Percentiles rank a stretch among this genome's conserved stretches.
These are phyloP conservation scores for Hyphodiscus hymeniophilus DNA, from an alignment of 495 filamentous ascomycete genomes.

Conservation along the genomic window DNA sequence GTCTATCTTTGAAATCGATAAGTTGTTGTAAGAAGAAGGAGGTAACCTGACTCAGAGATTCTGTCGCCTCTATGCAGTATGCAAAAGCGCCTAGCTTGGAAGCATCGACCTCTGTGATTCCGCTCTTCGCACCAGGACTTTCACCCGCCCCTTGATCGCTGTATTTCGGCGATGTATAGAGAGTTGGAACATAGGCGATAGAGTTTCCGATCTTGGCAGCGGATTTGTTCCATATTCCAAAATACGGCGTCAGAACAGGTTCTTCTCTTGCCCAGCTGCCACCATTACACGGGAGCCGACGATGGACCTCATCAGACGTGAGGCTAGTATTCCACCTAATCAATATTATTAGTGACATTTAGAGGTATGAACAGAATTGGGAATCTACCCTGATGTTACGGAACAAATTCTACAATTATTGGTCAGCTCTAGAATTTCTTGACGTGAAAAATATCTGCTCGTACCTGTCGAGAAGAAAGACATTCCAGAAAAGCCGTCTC, in stretches of 20 bases:
- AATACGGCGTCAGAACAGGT: constrained; percentile 30
- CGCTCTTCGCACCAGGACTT: constrained; percentile 5
- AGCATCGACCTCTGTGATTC: constrained; percentile 21
- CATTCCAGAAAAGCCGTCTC: constrained; percentile 33
- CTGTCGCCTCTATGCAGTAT: constrained; percentile 36
- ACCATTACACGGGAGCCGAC: constrained; percentile 33
- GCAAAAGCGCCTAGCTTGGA: constrained; percentile 34
- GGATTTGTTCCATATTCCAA: constrained; percentile 34
- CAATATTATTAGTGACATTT: too few relatives aligned
- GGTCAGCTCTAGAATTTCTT: constrained; percentile 13
- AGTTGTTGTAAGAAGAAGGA: constrained; percentile 33
- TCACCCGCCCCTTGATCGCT: constrained; percentile 3
- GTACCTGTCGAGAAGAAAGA: constrained; percentile 32
- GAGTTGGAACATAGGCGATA: constrained; percentile 20
- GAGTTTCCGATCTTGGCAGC: constrained; percentile 29
- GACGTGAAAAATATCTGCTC: constrained; percentile 26
- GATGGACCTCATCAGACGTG: constrained; percentile 32
- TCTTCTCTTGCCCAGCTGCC: constrained; percentile 27
- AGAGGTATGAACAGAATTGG: too few relatives aligned
- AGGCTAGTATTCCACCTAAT: constrained; percentile 33
- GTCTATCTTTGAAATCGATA: constrained; percentile 25
- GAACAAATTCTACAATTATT: not conserved
- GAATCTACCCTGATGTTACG: constrained; percentile 4
- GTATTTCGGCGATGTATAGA: constrained; percentile 10
- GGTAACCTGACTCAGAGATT: constrained; percentile 31